A percentile compares a stretch with the other conserved stretches of the same genome.
phyloP scores from a whole-genome alignment of 2,329 filamentous ascomycete species.

The Phialocephala sp. region DNA sequence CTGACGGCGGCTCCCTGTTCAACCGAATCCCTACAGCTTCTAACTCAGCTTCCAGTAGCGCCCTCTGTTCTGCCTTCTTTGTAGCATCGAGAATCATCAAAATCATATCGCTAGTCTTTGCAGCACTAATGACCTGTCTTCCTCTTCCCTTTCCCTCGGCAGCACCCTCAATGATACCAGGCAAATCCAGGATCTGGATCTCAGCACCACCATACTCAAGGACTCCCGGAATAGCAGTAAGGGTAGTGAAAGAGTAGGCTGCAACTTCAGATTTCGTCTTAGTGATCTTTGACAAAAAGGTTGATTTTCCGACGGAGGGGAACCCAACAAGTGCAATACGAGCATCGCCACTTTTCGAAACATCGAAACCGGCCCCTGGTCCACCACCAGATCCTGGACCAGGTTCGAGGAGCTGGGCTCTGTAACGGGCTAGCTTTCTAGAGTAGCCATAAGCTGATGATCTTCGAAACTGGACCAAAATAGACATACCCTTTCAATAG shows the following conservation, averaged over 20 bases:
- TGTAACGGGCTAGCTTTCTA: constrained; percentile 93
- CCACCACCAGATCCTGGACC: constrained; percentile 78
- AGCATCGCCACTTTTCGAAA: constrained; percentile 95
- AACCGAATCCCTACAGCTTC: constrained; percentile 94
- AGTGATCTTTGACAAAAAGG: constrained; percentile 97
- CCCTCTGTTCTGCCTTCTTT: constrained; percentile 91
- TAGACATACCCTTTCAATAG: constrained; percentile 89
- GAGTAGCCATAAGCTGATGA: constrained; percentile 19
- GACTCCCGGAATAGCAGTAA: constrained; percentile 96
- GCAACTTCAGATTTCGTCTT: constrained; percentile 97
- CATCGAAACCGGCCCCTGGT: constrained; percentile 85
- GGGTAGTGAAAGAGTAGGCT: constrained; percentile 94
- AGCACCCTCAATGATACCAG: constrained; percentile 97
- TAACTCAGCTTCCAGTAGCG: constrained; percentile 87
- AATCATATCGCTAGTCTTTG: constrained; percentile 97
- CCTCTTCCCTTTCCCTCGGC: constrained; percentile 95
- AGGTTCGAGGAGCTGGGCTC: constrained; percentile 93
- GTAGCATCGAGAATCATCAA: constrained; percentile 97
- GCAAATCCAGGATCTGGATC: constrained; percentile 96
- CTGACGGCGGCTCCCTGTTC: constrained; percentile 88
- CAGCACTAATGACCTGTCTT: constrained; percentile 94
- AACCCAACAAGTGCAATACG: constrained; percentile 98
- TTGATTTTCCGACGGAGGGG: constrained; percentile 97
- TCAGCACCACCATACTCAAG: constrained; percentile 97
- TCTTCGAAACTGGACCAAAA: not conserved